Percentiles rank a stretch among this genome's conserved stretches.
Conservation (phyloP, 805 yeast species). For the Candida peoriensis region DNA sequence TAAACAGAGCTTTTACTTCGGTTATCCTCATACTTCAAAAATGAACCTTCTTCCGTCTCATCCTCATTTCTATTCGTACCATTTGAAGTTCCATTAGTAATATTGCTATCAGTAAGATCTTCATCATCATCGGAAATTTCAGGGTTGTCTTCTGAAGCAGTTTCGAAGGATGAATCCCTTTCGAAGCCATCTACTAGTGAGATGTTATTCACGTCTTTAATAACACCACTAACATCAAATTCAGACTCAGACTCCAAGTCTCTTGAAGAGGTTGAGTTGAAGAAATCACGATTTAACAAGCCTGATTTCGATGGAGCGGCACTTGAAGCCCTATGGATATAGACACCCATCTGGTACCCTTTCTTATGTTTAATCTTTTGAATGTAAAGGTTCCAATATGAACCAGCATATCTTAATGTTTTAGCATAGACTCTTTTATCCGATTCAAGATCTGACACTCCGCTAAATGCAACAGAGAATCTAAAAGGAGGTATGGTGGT, state of each 20-base stretch:
- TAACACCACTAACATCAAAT: conserved; percentile 6
- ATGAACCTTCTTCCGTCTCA: conserved; percentile 20
- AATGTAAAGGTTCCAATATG: conserved; percentile 52
- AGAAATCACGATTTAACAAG: conserved; percentile 34
- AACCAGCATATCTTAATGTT: conserved; percentile 57
- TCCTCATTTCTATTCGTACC: too few relatives aligned
- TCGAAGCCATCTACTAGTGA: conserved; percentile 6
- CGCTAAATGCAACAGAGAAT: conserved; percentile 46
- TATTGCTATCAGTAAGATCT: conserved; percentile 11
- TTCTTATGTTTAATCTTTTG: conserved; percentile 41
- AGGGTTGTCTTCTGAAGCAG: conserved; percentile 23
- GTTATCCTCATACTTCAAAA: conserved; percentile 41
- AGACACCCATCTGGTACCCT: conserved; percentile 50
- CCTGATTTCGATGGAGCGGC: conserved; percentile 36
- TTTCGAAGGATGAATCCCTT: conserved; percentile 14
- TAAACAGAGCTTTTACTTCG: conserved; percentile 42
- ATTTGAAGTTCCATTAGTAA: neutral
- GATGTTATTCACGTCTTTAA: conserved; percentile 8
- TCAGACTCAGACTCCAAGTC: neutral
- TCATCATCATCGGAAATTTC: conserved; percentile 22
- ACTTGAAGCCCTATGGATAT: conserved; percentile 44
- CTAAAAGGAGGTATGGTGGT: conserved; percentile 49
- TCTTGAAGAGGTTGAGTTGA: conserved; percentile 9
- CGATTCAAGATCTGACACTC: conserved; percentile 38
- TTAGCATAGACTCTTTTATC: conserved; percentile 46